Base-by-base conservation (phyloP, 495 filamentous ascomycete genomes). In the Neurospora terricola region DNA sequence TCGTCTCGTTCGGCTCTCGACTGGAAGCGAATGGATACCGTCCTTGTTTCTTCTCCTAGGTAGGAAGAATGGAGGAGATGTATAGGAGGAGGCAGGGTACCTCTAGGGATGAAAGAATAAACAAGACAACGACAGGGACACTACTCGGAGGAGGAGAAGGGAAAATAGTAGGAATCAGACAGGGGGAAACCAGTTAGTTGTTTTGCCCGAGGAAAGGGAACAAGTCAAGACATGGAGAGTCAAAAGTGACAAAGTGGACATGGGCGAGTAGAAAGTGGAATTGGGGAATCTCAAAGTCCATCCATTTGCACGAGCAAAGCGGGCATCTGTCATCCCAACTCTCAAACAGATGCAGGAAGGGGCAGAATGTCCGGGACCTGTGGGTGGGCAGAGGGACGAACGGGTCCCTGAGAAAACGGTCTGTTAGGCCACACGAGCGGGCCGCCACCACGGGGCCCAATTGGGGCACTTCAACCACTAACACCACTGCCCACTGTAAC, bases 151-250 rank as follows among this genome's bases (percentile, higher is more conserved):
- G 45, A 54, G 21, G 48, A 59, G 48, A 12, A 59, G 48, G 43
- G 43, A 45, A 45, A 45, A 45, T 48, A 48, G 43, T 59, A 62
- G 23, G 54, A 62, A 62, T 30, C 23, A 62, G 30, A 62, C 54
- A 62, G 54, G 54, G 54, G 54, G 12, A 16, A 30, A 62, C 54
- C 54, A 30, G 54, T 62, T 23, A 30, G 54, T 62, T 23, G 54
- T 48, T 69, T 70, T 39, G 77, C 70, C 77, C 77, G 77, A 78
- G 72, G 70, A 72, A 74, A 72, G 76, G 76, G 74, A 72, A 73
- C 62, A 74, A 75, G 34, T 69, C 62, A 74, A 73, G 34, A 38
- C 38, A 62, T 69, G 54, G 37, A 76, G 72, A 71, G 77, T 62
- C 54, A 62, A 62, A 73, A 75, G 74, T 73, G 76, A 72, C 48